These are phyloP conservation scores for Debaryomyces udenii DNA, from an alignment of 1,139 yeast species.

Conservation along the genomic window DNA sequence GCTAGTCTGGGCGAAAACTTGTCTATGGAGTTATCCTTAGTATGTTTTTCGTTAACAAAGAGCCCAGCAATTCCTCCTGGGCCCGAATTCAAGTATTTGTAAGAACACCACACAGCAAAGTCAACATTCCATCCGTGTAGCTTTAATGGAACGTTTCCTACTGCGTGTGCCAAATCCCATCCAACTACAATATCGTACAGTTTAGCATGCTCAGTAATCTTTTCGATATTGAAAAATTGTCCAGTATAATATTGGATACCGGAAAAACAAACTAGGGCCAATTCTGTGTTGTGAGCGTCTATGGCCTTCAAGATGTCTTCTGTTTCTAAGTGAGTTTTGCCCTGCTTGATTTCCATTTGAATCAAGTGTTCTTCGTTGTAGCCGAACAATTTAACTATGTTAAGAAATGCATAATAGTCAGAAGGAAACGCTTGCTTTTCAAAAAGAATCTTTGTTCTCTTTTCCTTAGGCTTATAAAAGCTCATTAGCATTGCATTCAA, in stretches of 20 bases:
- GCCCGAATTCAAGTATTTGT: conserved; percentile 88
- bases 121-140: conserved; percentile 90
- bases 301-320: conserved; percentile 63
- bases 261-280: conserved; percentile 78
- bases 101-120: conserved; percentile 94
- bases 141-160: conserved; percentile 75
- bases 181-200: conserved; percentile 65
- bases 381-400: conserved; percentile 69
- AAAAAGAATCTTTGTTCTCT: conserved; percentile 70
- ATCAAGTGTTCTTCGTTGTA: conserved; percentile 61
- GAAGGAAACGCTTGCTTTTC: conserved; percentile 92
- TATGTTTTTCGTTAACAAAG: conserved; percentile 63
- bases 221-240: conserved; percentile 73
- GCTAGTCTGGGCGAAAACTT: conserved; percentile 69
- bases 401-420: conserved; percentile 83
- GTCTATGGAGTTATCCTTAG: conserved; percentile 33
- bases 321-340: conserved; percentile 60
- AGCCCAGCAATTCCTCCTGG: conserved; percentile 92
- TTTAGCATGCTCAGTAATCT: conserved; percentile 62
- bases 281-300: conserved; percentile 57
- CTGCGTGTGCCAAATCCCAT: conserved; percentile 97
- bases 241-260: conserved; percentile 95
- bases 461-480: conserved; percentile 69
- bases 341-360: conserved; percentile 60
- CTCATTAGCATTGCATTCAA: conserved; percentile 72